Conservation (phyloP, 2,329 filamentous ascomycete genomes). For the Penicillium polonicum region DNA sequence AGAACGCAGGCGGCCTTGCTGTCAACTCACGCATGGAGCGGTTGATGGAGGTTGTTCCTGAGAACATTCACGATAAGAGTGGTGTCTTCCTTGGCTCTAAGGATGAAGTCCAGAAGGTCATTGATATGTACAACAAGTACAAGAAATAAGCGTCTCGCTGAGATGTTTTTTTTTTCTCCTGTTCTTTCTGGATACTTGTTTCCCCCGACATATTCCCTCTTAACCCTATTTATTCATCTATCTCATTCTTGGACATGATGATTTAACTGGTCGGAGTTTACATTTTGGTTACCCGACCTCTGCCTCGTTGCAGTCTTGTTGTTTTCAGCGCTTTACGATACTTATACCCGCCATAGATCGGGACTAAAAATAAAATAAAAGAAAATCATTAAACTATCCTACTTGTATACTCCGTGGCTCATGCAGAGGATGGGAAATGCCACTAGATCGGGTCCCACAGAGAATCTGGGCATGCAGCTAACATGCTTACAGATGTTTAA, state of each 20-base stretch:
- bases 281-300: conserved; percentile 2
- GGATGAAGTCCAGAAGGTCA: conserved; percentile 94
- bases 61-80: conserved; percentile 90
- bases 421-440: background rate
- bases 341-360: conserved; percentile 8
- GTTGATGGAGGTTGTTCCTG: conserved; percentile 84
- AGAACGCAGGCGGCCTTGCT: conserved; percentile 94
- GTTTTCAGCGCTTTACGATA: conserved; percentile 12
- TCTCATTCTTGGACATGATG: conserved; percentile 11
- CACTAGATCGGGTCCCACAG: background rate
- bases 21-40: conserved; percentile 87
- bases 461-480: background rate
- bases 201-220: background rate
- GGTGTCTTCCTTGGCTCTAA: conserved; percentile 96
- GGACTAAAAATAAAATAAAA: conserved; percentile 12
- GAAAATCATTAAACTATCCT: conserved; percentile 7
- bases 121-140: conserved; percentile 67
- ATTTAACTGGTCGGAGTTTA: conserved; percentile 6
- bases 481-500: background rate
- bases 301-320: conserved; percentile 5
- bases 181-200: conserved; percentile 6
- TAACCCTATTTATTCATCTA: conserved; percentile 5
- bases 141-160: conserved; percentile 26
- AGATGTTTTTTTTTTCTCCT: background rate
- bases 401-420: background rate